Evolutionary conservation across 139 green algal species (phyloP), one percentile per base, ranked within the genome.

Genomic region (Picochlorum sp.): DNA sequence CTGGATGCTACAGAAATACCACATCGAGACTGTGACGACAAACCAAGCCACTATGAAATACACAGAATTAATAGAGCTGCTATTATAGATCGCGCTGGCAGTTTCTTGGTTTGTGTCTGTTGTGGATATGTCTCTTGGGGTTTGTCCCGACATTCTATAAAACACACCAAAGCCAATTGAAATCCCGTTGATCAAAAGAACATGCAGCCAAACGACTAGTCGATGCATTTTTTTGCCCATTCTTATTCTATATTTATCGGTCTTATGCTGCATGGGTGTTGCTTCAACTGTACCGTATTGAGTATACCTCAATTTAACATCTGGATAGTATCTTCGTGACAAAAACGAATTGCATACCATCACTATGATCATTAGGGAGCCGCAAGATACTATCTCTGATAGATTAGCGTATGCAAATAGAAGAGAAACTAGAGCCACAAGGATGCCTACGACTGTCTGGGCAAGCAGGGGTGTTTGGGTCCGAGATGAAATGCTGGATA

Each of bases 391-490:
- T 8, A 68, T 3, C 16, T 68, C 50, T 25, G 25, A 32, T 14
- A 68, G 14, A 33, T 28, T 30, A 2, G 7, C 29, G n/a, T 31
- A 40, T 12, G 22, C 28, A 6, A 59, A 43, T 2, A 74, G 12
- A 30, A 74, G 14, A 3, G 67, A 52, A 25, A 74, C 31, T 12
- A 68, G 30, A 33, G 50, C 67, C 14, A 65, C 52, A 24, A 70
- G 54, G 5, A 58, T 36, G 2, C 67, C 67, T 4, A 70, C 12
- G 13, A 56, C 24, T 33, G 61, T 60, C 49, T 75, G 67, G 5
- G 67, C 67, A 30, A 70, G 10, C 22, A 75, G 26, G 3, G 67
- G 67, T 22, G 67, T 75, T 53, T 75, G 67, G 9, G 61, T 70
- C 25, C 61, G 35, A 1, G 36, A 26, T 3, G 55, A 66, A 41